A percentile compares a stretch with the other conserved stretches of the same genome.
Evolutionary conservation across 2,329 filamentous ascomycete species (phyloP).

Genomic region (Aureobasidium musti): DNA sequence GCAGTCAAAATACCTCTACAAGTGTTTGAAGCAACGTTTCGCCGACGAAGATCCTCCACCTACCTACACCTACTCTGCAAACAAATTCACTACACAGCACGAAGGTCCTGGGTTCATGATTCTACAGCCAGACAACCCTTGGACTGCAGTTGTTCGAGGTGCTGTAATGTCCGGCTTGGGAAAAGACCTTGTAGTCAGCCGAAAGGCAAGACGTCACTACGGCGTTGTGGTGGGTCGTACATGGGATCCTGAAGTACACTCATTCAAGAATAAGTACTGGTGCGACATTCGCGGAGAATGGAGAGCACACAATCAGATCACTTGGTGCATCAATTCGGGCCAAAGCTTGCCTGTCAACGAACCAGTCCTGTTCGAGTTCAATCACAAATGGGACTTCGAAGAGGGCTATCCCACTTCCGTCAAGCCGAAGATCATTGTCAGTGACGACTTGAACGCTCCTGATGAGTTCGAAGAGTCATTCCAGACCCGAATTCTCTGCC

Average conservation of each 20-base stretch:
- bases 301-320: constrained; percentile 83
- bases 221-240: neutral
- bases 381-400: no score
- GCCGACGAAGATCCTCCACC: constrained; percentile 52
- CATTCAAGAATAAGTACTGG: constrained; percentile 74
- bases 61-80: no score
- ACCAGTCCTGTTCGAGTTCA: neutral
- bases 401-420: neutral
- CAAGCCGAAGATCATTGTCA: neutral
- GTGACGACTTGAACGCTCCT: neutral
- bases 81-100: no score
- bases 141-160: constrained; percentile 76
- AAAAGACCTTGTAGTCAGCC: constrained; percentile 54
- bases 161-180: constrained; percentile 74
- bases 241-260: constrained; percentile 74
- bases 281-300: constrained; percentile 76
- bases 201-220: constrained; percentile 29
- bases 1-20: constrained; percentile 70
- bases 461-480: constrained; percentile 42
- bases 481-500: constrained; percentile 65
- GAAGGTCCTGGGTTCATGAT: constrained; percentile 59
- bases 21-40: constrained; percentile 69
- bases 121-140: constrained; percentile 72
- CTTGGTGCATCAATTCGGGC: constrained; percentile 68
- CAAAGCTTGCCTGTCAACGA: neutral